Evolutionary conservation across 2,329 filamentous ascomycete genomes (phyloP).

Genomic region (Apiospora hydei): DNA sequence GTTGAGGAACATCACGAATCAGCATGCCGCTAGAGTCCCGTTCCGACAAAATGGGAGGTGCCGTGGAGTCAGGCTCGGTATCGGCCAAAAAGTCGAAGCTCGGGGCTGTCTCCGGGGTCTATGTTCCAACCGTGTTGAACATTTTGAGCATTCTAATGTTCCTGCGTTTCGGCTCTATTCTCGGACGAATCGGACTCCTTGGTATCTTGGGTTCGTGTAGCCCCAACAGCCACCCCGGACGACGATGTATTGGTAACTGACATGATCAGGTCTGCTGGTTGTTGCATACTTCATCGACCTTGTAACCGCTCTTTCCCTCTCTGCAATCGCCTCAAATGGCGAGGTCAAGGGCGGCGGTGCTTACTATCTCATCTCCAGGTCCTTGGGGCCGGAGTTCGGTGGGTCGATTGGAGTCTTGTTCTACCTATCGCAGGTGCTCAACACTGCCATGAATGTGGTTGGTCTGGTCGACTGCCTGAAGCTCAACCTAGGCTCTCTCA

Average conservation of each 20-base stretch:
- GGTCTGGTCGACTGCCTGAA: slow-evolving; percentile 84
- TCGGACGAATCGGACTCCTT: slow-evolving; percentile 80
- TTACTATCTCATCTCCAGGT: slow-evolving; percentile 88
- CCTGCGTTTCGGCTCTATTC: slow-evolving; percentile 83
- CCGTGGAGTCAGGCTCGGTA: slow-evolving; percentile 43
- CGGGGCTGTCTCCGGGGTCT: slow-evolving; percentile 80
- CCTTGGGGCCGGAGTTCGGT: slow-evolving; percentile 86
- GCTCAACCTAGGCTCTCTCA: slow-evolving; percentile 72
- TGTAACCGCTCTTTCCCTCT: slow-evolving; percentile 85
- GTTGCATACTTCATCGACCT: slow-evolving; percentile 82
- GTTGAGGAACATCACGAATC: not conserved
- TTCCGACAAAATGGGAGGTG: slow-evolving; percentile 28
- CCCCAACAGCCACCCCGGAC: slow-evolving; percentile 1
- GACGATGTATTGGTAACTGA: slow-evolving; percentile 27
- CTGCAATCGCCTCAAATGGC: slow-evolving; percentile 88
- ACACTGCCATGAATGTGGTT: slow-evolving; percentile 86
- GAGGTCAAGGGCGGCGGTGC: slow-evolving; percentile 87
- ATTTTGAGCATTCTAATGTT: slow-evolving; percentile 94
- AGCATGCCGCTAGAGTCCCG: slow-evolving; percentile 36
- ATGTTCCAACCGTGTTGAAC: slow-evolving; percentile 88
- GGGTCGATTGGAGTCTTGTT: slow-evolving; percentile 89
- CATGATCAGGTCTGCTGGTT: slow-evolving; percentile 68
- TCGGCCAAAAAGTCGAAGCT: slow-evolving; percentile 65
- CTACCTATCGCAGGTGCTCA: slow-evolving; percentile 88
- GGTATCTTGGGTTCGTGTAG: slow-evolving; percentile 76